These are phyloP conservation scores for Hymenoscyphus fraxineus DNA, from an alignment of 2,329 filamentous ascomycete species.

Conservation along the genomic window DNA sequence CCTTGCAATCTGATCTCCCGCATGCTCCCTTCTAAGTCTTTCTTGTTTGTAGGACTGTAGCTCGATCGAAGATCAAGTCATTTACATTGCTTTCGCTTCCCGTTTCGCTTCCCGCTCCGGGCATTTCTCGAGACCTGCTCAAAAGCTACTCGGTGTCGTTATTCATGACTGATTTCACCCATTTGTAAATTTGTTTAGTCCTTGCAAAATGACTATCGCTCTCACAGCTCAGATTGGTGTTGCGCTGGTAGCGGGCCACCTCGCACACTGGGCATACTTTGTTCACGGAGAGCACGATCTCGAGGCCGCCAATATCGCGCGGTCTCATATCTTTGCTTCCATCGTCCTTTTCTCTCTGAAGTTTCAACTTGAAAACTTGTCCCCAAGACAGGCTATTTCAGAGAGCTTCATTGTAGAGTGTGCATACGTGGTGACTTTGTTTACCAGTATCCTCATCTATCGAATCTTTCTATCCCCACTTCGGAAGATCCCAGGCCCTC, in stretches of 20 bases:
- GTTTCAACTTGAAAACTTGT: neutral
- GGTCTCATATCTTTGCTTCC: neutral
- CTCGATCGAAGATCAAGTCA: no score
- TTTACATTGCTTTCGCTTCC: no score
- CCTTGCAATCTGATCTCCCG: no score
- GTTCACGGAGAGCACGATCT: conserved; percentile 4
- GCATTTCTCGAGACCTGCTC: no score
- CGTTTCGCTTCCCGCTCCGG: no score
- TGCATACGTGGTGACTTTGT: neutral
- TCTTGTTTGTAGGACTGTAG: no score
- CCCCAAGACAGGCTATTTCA: neutral
- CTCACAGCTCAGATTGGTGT: neutral
- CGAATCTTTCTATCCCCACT: neutral
- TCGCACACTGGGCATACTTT: neutral
- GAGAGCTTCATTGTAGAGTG: neutral
- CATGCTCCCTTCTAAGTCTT: no score
- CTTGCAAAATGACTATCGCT: neutral
- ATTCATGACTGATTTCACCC: no score
- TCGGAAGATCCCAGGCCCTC: neutral
- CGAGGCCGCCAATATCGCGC: neutral
- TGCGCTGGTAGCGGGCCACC: neutral
- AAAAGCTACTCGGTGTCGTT: no score
- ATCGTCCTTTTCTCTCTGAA: neutral
- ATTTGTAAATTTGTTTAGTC: no score
- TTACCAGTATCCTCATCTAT: neutral